Conservation (phyloP, 768 basidiomycete species). For the Phaffia australis region DNA sequence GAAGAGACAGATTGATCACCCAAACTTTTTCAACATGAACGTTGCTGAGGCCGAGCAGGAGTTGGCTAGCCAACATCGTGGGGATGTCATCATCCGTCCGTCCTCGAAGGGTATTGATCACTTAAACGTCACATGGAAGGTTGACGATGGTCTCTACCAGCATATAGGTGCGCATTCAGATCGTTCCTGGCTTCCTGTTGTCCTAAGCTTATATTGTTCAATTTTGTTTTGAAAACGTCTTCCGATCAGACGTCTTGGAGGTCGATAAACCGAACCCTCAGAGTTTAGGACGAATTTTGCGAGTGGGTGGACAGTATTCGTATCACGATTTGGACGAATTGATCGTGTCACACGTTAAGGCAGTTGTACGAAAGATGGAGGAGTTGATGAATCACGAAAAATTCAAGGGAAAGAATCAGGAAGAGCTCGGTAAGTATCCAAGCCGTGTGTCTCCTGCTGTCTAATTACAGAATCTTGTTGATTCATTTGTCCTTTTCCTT, state of each 20-base stretch:
- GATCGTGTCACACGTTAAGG: conserved; percentile 91
- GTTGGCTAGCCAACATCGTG: conserved; percentile 78
- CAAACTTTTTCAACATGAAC: conserved; percentile 94
- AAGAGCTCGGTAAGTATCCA: conserved; percentile 70
- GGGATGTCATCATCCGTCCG: conserved; percentile 91
- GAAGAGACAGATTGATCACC: conserved; percentile 87
- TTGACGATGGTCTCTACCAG: conserved; percentile 88
- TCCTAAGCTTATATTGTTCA: not conserved
- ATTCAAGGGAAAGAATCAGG: conserved; percentile 76
- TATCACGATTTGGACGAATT: conserved; percentile 94
- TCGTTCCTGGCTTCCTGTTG: not conserved
- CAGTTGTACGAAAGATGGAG: conserved; percentile 83
- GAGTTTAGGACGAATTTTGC: conserved; percentile 36
- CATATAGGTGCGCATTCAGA: conserved; percentile 63
- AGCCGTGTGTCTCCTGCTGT: not conserved
- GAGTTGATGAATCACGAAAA: conserved; percentile 92
- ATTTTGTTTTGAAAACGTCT: not conserved
- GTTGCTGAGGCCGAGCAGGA: conserved; percentile 77
- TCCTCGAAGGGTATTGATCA: conserved; percentile 89
- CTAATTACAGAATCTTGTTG: no score
- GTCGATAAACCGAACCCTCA: conserved; percentile 41
- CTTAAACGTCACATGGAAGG: conserved; percentile 97
- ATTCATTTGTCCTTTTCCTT: not conserved
- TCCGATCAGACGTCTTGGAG: conserved; percentile 39
- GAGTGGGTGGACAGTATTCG: conserved; percentile 47